Evolutionary conservation across 805 yeast species (phyloP).

Genomic region (Zygoascus biomembranicola): DNA sequence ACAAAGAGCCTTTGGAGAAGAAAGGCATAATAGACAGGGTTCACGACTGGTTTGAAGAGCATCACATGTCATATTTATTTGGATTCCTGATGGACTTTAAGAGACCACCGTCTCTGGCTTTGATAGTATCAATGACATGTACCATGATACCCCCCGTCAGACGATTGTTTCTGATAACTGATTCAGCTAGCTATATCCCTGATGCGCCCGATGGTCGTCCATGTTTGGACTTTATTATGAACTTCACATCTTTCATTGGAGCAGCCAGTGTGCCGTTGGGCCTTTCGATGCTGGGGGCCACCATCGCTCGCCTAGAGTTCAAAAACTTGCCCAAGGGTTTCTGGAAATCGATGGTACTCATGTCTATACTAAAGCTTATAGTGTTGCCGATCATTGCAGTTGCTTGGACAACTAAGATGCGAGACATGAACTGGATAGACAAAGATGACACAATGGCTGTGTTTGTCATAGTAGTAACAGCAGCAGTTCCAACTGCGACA

Average conservation of each 20-base stretch:
- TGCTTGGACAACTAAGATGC: conserved; percentile 53
- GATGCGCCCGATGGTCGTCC: conserved; percentile 82
- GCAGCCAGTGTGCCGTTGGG: conserved; percentile 88
- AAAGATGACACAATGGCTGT: conserved; percentile 49
- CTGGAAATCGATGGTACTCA: conserved; percentile 47
- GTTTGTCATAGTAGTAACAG: conserved; percentile 65
- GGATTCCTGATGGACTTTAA: conserved; percentile 30
- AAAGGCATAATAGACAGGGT: neutral
- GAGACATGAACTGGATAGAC: conserved; percentile 55
- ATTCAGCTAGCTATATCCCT: conserved; percentile 36
- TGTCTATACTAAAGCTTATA: conserved; percentile 52
- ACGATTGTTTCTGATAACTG: conserved; percentile 51
- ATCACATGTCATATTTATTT: neutral
- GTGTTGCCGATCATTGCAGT: conserved; percentile 75
- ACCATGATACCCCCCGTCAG: conserved; percentile 86
- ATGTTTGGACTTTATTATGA: conserved; percentile 78
- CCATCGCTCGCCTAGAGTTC: conserved; percentile 67
- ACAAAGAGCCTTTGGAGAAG: neutral
- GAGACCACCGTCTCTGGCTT: conserved; percentile 65
- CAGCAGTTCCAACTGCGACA: conserved; percentile 83
- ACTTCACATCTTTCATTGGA: conserved; percentile 70
- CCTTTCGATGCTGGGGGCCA: conserved; percentile 72
- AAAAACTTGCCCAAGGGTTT: conserved; percentile 58
- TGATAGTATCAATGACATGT: conserved; percentile 55
- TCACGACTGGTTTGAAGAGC: neutral